Percentiles rank a stretch among this genome's conserved stretches.
These are phyloP conservation scores for Geosmithia flava DNA, from an alignment of 2,329 filamentous ascomycete species.

Conservation along the genomic window DNA sequence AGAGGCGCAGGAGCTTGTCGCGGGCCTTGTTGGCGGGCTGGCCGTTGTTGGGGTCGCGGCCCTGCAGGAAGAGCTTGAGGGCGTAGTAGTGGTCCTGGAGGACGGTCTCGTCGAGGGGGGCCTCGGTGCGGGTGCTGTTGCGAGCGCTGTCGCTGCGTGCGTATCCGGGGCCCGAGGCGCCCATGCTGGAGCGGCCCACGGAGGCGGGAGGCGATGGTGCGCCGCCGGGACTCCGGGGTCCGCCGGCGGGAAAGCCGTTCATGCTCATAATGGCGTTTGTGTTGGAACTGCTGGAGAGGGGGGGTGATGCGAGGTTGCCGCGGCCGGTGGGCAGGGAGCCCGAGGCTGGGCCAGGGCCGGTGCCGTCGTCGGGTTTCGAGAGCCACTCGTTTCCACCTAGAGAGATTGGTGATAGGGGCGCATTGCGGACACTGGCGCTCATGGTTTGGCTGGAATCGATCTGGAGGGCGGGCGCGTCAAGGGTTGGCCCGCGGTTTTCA, in stretches of 20 bases:
- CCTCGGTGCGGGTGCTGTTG: constrained; percentile 44
- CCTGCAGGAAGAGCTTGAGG: constrained; percentile 63
- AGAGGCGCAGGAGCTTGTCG: constrained; percentile 86
- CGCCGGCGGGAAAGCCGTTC: constrained; percentile 42
- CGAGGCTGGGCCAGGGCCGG: constrained; percentile 25
- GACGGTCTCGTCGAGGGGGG: constrained; percentile 37
- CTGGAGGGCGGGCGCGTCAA: constrained; percentile 4
- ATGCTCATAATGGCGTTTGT: constrained; percentile 39
- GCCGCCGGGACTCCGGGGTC: constrained; percentile 43
- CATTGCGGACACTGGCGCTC: constrained; percentile 51
- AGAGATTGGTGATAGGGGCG: constrained; percentile 71
- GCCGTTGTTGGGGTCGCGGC: constrained; percentile 64
- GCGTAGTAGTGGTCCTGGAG: constrained; percentile 73
- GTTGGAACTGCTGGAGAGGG: constrained; percentile 52
- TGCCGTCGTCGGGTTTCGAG: constrained; percentile 43
- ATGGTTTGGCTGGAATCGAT: constrained; percentile 30
- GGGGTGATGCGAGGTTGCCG: constrained; percentile 54
- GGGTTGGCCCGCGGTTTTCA: too few relatives aligned
- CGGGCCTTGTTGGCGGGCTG: constrained; percentile 76
- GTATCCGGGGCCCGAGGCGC: constrained; percentile 48
- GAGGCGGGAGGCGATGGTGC: constrained; percentile 80
- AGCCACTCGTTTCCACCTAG: constrained; percentile 78
- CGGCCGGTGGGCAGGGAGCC: constrained; percentile 40
- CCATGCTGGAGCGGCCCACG: constrained; percentile 73
- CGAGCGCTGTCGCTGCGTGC: constrained; percentile 53